Evolutionary conservation across 2,329 filamentous ascomycete species (phyloP).

Genomic region (Ceratocystis papillata): DNA sequence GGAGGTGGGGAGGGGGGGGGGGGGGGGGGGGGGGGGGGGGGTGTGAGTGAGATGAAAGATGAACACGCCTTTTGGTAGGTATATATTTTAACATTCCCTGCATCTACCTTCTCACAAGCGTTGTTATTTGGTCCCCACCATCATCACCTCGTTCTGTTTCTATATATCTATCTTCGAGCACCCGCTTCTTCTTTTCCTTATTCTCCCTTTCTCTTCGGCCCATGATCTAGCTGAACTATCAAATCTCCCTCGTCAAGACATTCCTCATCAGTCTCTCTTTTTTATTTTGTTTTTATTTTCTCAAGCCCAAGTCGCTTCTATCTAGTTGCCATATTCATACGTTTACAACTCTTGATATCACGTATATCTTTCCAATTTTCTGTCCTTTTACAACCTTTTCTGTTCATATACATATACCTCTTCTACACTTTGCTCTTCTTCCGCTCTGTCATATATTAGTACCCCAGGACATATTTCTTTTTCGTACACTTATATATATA

Average conservation of each 20-base stretch:
- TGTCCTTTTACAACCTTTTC: not conserved
- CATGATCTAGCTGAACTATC: constrained; percentile 13
- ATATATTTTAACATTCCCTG: constrained; percentile 15
- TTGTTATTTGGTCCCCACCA: not conserved
- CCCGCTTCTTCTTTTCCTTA: constrained; percentile 2
- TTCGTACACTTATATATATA: not conserved
- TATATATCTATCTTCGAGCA: constrained; percentile 14
- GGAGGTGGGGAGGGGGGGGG: not conserved
- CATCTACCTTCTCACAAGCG: not conserved
- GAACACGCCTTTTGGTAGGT: not conserved
- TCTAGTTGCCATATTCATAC: not conserved
- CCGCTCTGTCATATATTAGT: not conserved
- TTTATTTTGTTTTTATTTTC: too few species aligned
- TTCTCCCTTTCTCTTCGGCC: constrained; percentile 1
- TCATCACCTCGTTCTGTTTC: constrained; percentile 8
- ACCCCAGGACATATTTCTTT: not conserved
- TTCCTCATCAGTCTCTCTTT: constrained; percentile 5
- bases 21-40: not conserved
- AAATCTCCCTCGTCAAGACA: constrained; percentile 10
- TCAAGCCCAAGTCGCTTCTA: not conserved
- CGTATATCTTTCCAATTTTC: not conserved
- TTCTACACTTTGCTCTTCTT: not conserved
- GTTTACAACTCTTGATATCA: constrained; percentile 6
- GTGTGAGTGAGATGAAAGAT: not conserved
- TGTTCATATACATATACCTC: not conserved